Evolutionary conservation across 2,329 filamentous ascomycete genomes (phyloP).

Genomic region (Botrytis cinerea): DNA sequence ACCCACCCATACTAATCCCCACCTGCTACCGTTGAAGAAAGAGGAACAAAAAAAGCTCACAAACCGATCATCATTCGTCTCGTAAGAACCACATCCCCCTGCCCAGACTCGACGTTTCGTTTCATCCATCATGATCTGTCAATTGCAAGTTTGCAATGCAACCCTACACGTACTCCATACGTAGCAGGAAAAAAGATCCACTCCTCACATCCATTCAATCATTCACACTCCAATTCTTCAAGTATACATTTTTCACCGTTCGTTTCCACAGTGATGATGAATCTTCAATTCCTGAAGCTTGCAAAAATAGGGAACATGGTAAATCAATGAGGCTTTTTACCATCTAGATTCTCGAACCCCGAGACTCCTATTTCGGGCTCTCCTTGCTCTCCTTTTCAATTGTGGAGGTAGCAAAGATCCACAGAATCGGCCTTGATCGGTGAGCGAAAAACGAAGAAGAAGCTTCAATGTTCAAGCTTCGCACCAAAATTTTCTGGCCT

Average conservation of each 20-base stretch:
- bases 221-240: not conserved
- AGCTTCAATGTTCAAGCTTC: not conserved
- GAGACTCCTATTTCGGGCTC: not conserved
- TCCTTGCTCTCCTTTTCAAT: not conserved
- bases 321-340: not conserved
- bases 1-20: not conserved
- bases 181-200: slow-evolving; percentile 1
- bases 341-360: not conserved
- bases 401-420: not conserved
- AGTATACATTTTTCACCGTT: not conserved
- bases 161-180: not conserved
- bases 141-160: slow-evolving; percentile 6
- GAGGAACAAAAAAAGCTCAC: not conserved
- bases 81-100: not conserved
- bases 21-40: not conserved
- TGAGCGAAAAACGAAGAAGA: not conserved
- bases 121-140: slow-evolving; percentile 17
- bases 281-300: not conserved
- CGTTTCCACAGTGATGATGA: slow-evolving; percentile 6
- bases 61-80: not conserved
- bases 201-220: not conserved
- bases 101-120: not conserved
- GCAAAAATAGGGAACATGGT: not conserved
- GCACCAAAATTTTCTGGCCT: not conserved
- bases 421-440: not conserved